Conservation (phyloP, 2,329 filamentous ascomycete species). For the Xylaria digitata region DNA sequence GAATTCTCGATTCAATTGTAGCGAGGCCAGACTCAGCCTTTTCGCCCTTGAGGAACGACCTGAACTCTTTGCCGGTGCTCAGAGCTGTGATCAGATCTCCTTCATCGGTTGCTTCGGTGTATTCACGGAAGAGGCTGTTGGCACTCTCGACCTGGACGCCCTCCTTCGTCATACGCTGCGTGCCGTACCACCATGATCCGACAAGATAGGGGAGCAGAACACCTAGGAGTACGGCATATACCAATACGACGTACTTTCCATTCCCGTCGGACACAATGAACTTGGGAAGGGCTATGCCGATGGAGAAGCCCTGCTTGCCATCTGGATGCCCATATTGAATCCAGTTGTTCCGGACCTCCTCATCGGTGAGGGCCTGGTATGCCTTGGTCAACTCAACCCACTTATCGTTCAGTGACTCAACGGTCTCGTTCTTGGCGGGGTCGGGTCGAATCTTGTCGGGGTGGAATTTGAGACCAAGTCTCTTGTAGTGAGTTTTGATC, state of each 20-base stretch:
- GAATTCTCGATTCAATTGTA: slow-evolving; percentile 84
- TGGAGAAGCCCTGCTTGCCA: slow-evolving; percentile 97
- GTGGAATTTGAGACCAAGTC: slow-evolving; percentile 85
- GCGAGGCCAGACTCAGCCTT: slow-evolving; percentile 83
- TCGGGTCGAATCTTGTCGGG: slow-evolving; percentile 93
- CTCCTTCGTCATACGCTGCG: slow-evolving; percentile 91
- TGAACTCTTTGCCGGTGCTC: slow-evolving; percentile 88
- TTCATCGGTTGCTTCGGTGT: slow-evolving; percentile 84
- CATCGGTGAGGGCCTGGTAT: slow-evolving; percentile 97
- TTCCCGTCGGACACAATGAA: slow-evolving; percentile 93
- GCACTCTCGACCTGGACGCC: slow-evolving; percentile 92
- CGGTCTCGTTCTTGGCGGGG: slow-evolving; percentile 86
- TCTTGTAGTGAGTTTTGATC: slow-evolving; percentile 92
- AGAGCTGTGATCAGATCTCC: slow-evolving; percentile 83
- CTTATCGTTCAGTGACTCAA: slow-evolving; percentile 83
- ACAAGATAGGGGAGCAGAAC: slow-evolving; percentile 93
- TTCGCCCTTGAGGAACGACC: slow-evolving; percentile 78
- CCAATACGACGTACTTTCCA: slow-evolving; percentile 91
- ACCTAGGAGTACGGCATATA: slow-evolving; percentile 89
- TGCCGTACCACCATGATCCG: slow-evolving; percentile 99
- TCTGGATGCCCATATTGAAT: slow-evolving; percentile 96
- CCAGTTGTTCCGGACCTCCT: slow-evolving; percentile 97
- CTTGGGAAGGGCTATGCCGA: slow-evolving; percentile 94
- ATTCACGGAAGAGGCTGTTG: slow-evolving; percentile 93
- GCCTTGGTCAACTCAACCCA: slow-evolving; percentile 98